phyloP scores from a whole-genome alignment of 2,329 filamentous ascomycete genomes.

The Colletotrichum cuscutae region DNA sequence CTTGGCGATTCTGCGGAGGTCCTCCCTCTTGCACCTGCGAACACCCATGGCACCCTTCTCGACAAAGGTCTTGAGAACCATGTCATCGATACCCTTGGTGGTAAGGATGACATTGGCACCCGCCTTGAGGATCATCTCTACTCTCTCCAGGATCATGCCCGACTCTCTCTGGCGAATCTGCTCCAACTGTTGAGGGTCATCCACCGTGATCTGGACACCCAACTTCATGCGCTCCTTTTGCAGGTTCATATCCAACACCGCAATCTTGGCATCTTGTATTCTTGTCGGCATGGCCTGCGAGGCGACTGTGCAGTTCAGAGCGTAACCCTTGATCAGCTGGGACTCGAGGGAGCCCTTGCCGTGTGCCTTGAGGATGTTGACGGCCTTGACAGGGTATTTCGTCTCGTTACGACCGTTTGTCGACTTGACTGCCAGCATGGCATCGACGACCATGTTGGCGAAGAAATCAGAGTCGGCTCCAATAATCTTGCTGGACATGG shows the following conservation, averaged over 20 bases:
- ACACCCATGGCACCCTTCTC: conserved; percentile 97
- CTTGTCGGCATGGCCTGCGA: conserved; percentile 98
- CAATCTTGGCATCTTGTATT: conserved; percentile 94
- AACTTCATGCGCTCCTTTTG: conserved; percentile 99
- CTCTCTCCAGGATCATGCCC: conserved; percentile 90
- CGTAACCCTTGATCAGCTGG: conserved; percentile 92
- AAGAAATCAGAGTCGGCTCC: conserved; percentile 97
- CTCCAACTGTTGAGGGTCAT: conserved; percentile 96
- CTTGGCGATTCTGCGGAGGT: conserved; percentile 93
- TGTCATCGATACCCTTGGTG: conserved; percentile 97
- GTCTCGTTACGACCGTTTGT: conserved; percentile 89
- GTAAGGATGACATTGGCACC: conserved; percentile 96
- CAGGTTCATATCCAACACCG: conserved; percentile 95
- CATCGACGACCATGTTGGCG: conserved; percentile 95
- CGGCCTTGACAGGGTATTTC: conserved; percentile 99
- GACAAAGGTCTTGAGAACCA: conserved; percentile 93
- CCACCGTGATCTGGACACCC: conserved; percentile 97
- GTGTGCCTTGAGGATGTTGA: conserved; percentile 98
- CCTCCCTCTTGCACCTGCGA: conserved; percentile 97
- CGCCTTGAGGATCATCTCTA: conserved; percentile 97
- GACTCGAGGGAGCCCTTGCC: conserved; percentile 93
- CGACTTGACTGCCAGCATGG: conserved; percentile 93
- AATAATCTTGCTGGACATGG: conserved; percentile 99
- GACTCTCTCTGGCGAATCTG: conserved; percentile 95
- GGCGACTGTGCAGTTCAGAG: conserved; percentile 97